Percentiles rank a stretch among this genome's conserved stretches.
These are phyloP conservation scores for Medicago lupulina DNA, from an alignment of 306 rosid genomes.

Conservation along the genomic window DNA sequence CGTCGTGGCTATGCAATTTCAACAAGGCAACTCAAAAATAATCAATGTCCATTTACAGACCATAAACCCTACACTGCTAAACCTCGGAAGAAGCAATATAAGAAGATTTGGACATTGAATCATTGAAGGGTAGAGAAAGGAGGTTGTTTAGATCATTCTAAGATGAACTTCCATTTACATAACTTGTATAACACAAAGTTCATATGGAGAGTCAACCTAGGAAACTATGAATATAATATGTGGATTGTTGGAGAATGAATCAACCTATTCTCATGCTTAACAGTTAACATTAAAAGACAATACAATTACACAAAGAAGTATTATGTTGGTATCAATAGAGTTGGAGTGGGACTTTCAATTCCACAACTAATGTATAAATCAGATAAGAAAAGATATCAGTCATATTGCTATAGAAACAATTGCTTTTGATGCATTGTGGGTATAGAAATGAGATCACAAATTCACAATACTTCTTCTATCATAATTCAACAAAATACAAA, in stretches of 20 bases:
- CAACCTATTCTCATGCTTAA: not conserved
- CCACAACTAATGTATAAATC: not conserved
- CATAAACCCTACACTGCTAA: not conserved
- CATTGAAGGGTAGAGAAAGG: not conserved
- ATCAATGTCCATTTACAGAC: not conserved
- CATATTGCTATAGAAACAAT: conserved; percentile 6
- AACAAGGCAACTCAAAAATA: not conserved
- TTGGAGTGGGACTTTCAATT: not conserved
- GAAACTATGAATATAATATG: not conserved
- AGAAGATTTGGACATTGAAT: not conserved
- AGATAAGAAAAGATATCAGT: not conserved
- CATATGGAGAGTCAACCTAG: not conserved
- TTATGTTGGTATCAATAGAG: not conserved
- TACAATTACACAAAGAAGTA: not conserved
- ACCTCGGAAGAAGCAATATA: not conserved
- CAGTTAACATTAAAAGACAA: not conserved
- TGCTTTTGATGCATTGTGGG: conserved; percentile 43
- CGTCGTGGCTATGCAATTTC: not conserved
- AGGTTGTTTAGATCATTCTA: not conserved
- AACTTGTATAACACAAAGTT: not conserved
- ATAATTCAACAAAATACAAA: conserved; percentile 7
- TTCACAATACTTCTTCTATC: conserved; percentile 41
- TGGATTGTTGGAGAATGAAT: not conserved
- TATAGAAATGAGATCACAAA: conserved; percentile 29
- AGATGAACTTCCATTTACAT: not conserved